Base-by-base conservation (phyloP, 2,329 filamentous ascomycete species). In the Ramularia endophylla region DNA sequence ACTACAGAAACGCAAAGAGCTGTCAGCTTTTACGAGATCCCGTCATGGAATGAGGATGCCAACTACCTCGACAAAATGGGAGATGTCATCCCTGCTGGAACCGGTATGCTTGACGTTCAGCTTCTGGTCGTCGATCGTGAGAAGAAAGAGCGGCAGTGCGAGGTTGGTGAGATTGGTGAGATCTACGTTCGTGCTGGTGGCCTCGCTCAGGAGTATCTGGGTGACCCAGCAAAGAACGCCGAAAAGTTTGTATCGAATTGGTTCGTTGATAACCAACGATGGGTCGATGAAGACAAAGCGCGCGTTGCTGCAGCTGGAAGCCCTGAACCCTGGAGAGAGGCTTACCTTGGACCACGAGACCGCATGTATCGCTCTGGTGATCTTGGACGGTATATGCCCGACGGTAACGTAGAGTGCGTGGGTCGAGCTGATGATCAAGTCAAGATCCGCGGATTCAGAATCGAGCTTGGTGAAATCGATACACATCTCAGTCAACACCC, bases 401-500 rank as follows among this genome's bases (percentile, higher is more conserved):
- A 79, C 32, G 87, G 85, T 27, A 81, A 83, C 50, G 83, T 87
- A 8, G 83, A 85, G 57, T 85, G 81, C 58, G 82, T 84, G 8
- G 90, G 90, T 16, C 76, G 92, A 44, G 81, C 80, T 17, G 90
- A 97, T 58, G 77, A 83, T 52, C 90, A 97, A 61, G 86, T 95
- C 69, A 98, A 97, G 72, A 90, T 97, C 51, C 83, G 92, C 46
- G 90, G 90, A 1, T 97, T 95, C 73, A 77, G 90, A 47, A 94
- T 98, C 53, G 92, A 98, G 67, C 80, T 97, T 33, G 84, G 83
- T 49, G 92, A 97, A 53, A 95, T 97, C 52, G 89, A 97, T 63
- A 84, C 74, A 30, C 83, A 94, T 61, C 69, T 95, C 34, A 84
- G 80, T 40, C 75, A 80, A 32, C 78, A 86, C 65, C 80, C 78